These are phyloP conservation scores for Paraphoma chrysanthemicola DNA, from an alignment of 2,329 filamentous ascomycete species.

Conservation along the genomic window DNA sequence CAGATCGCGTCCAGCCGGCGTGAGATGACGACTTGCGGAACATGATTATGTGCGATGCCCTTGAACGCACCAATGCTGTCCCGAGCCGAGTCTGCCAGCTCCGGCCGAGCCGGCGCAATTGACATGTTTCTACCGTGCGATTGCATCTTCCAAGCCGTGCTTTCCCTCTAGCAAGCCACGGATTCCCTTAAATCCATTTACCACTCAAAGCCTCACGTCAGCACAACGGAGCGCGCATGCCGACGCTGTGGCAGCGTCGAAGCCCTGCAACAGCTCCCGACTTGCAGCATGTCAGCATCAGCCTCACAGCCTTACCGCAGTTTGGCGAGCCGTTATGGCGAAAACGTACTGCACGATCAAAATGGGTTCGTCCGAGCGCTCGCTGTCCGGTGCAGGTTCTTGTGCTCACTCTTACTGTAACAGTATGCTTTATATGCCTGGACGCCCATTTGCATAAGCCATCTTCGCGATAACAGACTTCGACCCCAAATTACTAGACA, in stretches of 20 bases:
- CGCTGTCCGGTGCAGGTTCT: neutral
- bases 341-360: neutral
- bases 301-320: constrained; percentile 18
- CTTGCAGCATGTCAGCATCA: constrained; percentile 17
- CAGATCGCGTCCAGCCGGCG: no score
- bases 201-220: constrained; percentile 8
- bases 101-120: no score
- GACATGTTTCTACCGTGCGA: no score
- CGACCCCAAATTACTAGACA: neutral
- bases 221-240: neutral
- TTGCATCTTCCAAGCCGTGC: no score
- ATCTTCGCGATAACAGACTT: neutral
- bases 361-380: constrained; percentile 6
- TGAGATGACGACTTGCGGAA: no score
- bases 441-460: neutral
- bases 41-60: no score
- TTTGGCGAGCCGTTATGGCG: neutral
- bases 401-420: neutral
- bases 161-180: no score
- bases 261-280: neutral
- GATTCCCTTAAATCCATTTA: neutral
- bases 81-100: no score
- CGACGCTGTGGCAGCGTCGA: neutral
- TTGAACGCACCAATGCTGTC: no score
- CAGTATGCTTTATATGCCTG: neutral